Percentiles rank a stretch among this genome's conserved stretches.
phyloP scores from a whole-genome alignment of 2,329 filamentous ascomycete species.

The Exophiala aquamarina region DNA sequence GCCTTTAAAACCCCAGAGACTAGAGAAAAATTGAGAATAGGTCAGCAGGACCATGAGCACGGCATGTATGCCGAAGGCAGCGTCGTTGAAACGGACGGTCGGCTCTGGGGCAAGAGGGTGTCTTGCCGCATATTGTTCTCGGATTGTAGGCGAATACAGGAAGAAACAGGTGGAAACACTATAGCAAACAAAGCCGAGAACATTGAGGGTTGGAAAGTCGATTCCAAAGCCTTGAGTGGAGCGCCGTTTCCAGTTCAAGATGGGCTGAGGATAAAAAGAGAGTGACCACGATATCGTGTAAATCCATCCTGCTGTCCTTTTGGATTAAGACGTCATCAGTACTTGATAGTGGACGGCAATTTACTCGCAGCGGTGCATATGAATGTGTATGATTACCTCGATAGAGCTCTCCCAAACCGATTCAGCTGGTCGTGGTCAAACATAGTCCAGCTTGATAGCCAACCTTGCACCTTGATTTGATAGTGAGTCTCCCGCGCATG shows the following conservation, averaged over 20 bases:
- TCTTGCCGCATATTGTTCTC: conserved; percentile 78
- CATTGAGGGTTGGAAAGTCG: conserved; percentile 76
- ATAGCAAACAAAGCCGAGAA: conserved; percentile 66
- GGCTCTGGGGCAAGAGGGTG: conserved; percentile 72
- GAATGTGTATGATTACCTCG: background rate
- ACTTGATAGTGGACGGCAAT: background rate
- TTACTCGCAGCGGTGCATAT: too few relatives aligned
- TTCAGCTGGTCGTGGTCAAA: too few relatives aligned
- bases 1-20: conserved; percentile 73
- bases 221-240: conserved; percentile 82
- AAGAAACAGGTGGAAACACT: conserved; percentile 72
- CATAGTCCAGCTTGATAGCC: too few relatives aligned
- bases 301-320: background rate
- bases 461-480: too few relatives aligned
- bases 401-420: too few relatives aligned
- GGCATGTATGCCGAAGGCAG: conserved; percentile 83
- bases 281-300: conserved; percentile 70
- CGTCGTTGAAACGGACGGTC: conserved; percentile 86
- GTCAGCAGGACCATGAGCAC: conserved; percentile 69
- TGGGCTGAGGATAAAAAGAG: conserved; percentile 89
- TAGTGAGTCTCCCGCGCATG: too few relatives aligned
- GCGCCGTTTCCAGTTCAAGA: conserved; percentile 74
- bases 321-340: conserved; percentile 3
- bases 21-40: conserved; percentile 73
- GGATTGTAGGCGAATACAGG: conserved; percentile 75